Conservation (phyloP, 2,329 filamentous ascomycete species). For the Ceratocystis ficicola region DNA sequence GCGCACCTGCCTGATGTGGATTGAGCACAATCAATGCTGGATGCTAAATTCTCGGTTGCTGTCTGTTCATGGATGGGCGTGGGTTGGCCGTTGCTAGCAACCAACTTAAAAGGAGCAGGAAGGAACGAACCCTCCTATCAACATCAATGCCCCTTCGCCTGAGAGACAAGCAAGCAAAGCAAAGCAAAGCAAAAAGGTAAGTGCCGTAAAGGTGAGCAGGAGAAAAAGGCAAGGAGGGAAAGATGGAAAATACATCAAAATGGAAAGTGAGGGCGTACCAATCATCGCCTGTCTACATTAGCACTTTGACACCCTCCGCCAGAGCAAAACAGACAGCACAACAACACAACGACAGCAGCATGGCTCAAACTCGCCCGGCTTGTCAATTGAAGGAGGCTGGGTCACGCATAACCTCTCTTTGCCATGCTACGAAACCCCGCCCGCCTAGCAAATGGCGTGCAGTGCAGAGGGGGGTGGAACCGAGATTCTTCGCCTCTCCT, state of each 20-base stretch:
- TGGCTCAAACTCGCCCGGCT: neutral
- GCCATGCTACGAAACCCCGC: neutral
- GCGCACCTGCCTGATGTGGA: neutral
- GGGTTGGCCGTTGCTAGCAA: neutral
- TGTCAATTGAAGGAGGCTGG: slow-evolving; percentile 5
- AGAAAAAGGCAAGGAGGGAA: neutral
- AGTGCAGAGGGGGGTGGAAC: neutral
- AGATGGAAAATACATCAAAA: neutral
- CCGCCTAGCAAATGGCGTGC: neutral
- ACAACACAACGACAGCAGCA: neutral
- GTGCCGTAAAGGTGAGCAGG: too few species aligned
- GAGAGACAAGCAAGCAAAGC: neutral
- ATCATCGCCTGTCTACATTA: too few species aligned
- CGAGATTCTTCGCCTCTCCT: neutral
- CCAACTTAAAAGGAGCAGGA: slow-evolving; percentile 9
- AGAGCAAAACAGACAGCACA: neutral
- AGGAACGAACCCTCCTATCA: slow-evolving; percentile 15
- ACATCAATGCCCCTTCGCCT: neutral
- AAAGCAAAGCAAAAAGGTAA: too few species aligned
- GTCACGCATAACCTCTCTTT: neutral
- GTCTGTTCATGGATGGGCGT: neutral
- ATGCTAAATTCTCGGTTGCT: neutral
- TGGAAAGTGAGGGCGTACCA: neutral
- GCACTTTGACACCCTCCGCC: neutral
- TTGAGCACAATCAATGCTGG: too few species aligned